These are phyloP conservation scores for Hyaloscypha variabilis DNA, from an alignment of 495 filamentous ascomycete species.

Conservation along the genomic window DNA sequence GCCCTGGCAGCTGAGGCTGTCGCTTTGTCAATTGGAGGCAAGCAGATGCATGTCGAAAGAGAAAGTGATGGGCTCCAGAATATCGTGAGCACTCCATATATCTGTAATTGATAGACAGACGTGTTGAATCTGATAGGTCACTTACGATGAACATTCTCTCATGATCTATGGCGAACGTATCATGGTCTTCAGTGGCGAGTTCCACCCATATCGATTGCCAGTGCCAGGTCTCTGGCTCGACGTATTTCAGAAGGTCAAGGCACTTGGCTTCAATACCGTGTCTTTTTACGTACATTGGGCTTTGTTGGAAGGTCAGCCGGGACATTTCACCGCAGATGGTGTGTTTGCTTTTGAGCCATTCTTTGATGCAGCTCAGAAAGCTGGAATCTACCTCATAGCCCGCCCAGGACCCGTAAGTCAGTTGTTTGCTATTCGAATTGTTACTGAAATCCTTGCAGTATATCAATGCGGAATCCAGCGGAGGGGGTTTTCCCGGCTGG, in stretches of 20 bases:
- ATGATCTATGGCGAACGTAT: constrained; percentile 72
- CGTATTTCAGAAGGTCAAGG: constrained; percentile 79
- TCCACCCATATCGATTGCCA: constrained; percentile 69
- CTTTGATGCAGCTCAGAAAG: constrained; percentile 67
- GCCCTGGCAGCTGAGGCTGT: constrained; percentile 26
- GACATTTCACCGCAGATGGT: constrained; percentile 67
- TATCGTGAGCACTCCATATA: constrained; percentile 26
- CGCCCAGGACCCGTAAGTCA: constrained; percentile 35
- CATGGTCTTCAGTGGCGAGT: constrained; percentile 73
- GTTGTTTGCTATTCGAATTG: constrained; percentile 21
- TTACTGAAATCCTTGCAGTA: constrained; percentile 42
- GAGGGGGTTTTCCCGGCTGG: constrained; percentile 57
- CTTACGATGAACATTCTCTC: constrained; percentile 75
- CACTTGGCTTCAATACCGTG: constrained; percentile 74
- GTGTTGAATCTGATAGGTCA: constrained; percentile 50
- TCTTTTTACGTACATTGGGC: constrained; percentile 81
- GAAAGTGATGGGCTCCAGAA: constrained; percentile 28
- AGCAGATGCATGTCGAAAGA: constrained; percentile 25
- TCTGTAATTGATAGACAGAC: neutral
- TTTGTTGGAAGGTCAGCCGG: constrained; percentile 74
- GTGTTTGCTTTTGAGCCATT: constrained; percentile 71
- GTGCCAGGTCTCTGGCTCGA: constrained; percentile 74
- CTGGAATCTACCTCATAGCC: constrained; percentile 76
- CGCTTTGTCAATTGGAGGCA: constrained; percentile 27
- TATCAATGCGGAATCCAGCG: constrained; percentile 60